A percentile compares a stretch with the other conserved stretches of the same genome.
These are phyloP conservation scores for Dryas drummondii DNA, from an alignment of 306 rosid species.

Conservation along the genomic window DNA sequence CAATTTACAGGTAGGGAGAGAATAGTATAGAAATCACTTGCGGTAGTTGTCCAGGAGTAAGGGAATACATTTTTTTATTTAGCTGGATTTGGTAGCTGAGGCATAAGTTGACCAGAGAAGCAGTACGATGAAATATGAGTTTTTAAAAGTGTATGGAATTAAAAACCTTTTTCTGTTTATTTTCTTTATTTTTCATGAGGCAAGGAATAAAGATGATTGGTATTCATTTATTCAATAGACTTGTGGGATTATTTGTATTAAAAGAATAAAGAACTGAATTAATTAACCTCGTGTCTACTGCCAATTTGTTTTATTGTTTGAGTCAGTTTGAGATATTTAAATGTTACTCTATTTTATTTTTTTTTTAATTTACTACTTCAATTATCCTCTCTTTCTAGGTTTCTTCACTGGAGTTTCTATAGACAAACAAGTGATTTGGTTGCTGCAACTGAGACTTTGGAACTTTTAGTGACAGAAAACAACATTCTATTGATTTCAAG, in stretches of 20 bases:
- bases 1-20: background rate
- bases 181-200: background rate
- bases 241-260: background rate
- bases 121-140: background rate
- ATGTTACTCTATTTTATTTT: background rate
- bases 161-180: background rate
- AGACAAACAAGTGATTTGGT: constrained; percentile 30
- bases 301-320: background rate
- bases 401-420: constrained; percentile 25
- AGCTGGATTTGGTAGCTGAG: background rate
- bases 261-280: background rate
- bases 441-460: constrained; percentile 37
- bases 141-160: background rate
- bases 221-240: background rate
- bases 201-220: background rate
- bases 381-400: constrained; percentile 30
- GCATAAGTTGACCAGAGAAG: background rate
- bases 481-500: constrained; percentile 26
- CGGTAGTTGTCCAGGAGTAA: background rate
- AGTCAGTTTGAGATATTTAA: background rate
- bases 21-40: background rate
- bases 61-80: background rate
- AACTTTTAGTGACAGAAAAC: constrained; percentile 32
- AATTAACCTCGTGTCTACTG: constrained; percentile 7
- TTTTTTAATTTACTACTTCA: background rate